Conservation (phyloP, 2,329 filamentous ascomycete genomes). For the Lasiodiplodia sp. region DNA sequence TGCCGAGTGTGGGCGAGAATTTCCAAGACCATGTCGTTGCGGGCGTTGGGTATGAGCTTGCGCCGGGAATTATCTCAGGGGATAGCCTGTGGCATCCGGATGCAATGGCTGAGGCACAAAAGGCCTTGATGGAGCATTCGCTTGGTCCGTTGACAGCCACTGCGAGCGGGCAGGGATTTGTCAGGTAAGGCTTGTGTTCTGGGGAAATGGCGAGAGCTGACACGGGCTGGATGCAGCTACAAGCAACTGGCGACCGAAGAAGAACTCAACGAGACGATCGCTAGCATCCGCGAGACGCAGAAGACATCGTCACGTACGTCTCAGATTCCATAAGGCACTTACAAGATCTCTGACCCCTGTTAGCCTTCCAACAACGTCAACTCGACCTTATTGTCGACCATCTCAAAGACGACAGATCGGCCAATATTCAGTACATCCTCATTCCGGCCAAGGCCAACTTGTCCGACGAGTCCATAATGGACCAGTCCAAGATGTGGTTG, state of each 20-base stretch:
- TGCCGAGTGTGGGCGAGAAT: slow-evolving; percentile 44
- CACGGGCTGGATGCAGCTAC: background rate
- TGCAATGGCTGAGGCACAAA: slow-evolving; percentile 15
- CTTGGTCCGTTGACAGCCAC: slow-evolving; percentile 16
- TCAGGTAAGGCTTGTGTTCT: background rate
- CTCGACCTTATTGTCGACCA: slow-evolving; percentile 29
- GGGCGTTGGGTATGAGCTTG: slow-evolving; percentile 2
- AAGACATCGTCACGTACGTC: slow-evolving; percentile 3
- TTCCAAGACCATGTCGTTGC: slow-evolving; percentile 45
- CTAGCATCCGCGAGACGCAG: slow-evolving; percentile 5
- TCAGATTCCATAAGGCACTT: background rate
- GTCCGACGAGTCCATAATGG: background rate
- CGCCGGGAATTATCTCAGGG: background rate
- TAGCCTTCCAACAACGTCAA: slow-evolving; percentile 27
- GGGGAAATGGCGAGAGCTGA: slow-evolving; percentile 7
- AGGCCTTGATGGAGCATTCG: background rate
- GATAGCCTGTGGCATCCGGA: slow-evolving; percentile 10
- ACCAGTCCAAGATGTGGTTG: slow-evolving; percentile 7
- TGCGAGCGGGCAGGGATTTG: slow-evolving; percentile 28
- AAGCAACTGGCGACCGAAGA: slow-evolving; percentile 14
- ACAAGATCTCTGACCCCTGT: no score
- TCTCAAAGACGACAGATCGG: slow-evolving; percentile 15
- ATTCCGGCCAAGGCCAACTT: background rate
- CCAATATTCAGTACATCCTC: slow-evolving; percentile 23
- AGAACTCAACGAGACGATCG: slow-evolving; percentile 16